Evolutionary conservation across 352 stramenopile species (phyloP), one percentile per base, ranked within the genome.

Genomic region (Phytophthora rubi): DNA sequence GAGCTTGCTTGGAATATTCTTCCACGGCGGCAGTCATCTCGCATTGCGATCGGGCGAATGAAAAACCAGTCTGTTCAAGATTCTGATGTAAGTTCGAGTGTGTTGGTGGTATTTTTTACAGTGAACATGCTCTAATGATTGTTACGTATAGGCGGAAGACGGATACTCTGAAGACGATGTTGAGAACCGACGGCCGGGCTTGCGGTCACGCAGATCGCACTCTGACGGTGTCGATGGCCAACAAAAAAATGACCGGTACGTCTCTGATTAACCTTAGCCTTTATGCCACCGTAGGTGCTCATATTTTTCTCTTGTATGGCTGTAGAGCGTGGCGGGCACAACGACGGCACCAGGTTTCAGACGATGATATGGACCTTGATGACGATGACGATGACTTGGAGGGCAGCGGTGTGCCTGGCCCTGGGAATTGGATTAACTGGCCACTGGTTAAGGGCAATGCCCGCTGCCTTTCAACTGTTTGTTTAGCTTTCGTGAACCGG

Each of bases 11-110:
- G 83, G 85, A 88, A 95, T 59, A 82, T 91, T 30, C 63, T 96
- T 33, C 87, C 89, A n/a, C 81, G 87, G 2, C 80, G 89, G 8
- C 84, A 94, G 61, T 96, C 89, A 26, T 96, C 89, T 33, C 86
- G 89, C 8, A 90, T 95, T 30, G 89, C 89, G 23, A 94, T 94
- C 9, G 79, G 79, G 4, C 87, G 80, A 65, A 93, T 96, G 75
- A 91, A 85, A 35, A 79, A 59, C 16, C 87, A 96, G 54, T 87
- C 82, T 42, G 77, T 70, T 47, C 72, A 77, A 3, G 82, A 85
- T 0, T 94, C 83, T 0, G 86, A 84, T 37, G 82, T 82, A 70
- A 54, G 68, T 76, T 3, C 28, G 37, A 8, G 18, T 53, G n/a
- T 30, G n/a, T n/a, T 54, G 21, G 54, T 52, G 9, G 7, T 1